Evolutionary conservation across 2,329 filamentous ascomycete species (phyloP).

Genomic region (Exophiala sp.): DNA sequence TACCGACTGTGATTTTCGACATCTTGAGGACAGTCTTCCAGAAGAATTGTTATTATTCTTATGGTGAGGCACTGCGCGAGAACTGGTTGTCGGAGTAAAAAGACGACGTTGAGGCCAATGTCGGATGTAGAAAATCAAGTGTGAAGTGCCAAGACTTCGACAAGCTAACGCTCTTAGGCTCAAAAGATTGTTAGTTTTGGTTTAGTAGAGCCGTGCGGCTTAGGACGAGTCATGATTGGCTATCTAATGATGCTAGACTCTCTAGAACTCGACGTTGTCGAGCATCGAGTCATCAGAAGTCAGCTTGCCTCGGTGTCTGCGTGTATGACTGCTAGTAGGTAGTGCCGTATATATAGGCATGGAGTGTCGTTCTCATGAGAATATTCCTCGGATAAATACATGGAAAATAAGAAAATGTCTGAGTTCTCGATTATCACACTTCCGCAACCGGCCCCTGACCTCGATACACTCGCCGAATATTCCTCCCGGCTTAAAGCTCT

Average conservation of each 20-base stretch:
- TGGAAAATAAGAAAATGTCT: conserved; percentile 2
- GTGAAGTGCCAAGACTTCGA: conserved; percentile 7
- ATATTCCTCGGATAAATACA: no score
- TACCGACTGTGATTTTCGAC: conserved; percentile 56
- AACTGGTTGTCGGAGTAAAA: conserved; percentile 4
- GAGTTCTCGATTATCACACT: conserved; percentile 15
- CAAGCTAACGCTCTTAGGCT: background rate
- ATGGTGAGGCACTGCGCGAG: conserved; percentile 61
- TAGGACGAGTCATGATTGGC: no score
- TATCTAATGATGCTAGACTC: no score
- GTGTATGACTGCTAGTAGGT: no score
- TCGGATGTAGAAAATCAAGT: conserved; percentile 7
- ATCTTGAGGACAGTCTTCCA: conserved; percentile 72
- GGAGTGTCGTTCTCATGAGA: no score
- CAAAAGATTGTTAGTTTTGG: background rate
- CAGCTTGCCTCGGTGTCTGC: no score
- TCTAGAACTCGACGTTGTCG: no score
- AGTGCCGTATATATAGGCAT: no score
- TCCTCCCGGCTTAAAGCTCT: conserved; percentile 22
- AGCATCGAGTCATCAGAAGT: no score
- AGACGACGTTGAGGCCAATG: background rate
- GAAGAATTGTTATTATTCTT: conserved; percentile 62
- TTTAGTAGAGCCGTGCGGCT: background rate
- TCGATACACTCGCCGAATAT: conserved; percentile 14
- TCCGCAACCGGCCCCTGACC: conserved; percentile 9